These are phyloP conservation scores for Parachaetomium inaequale DNA, from an alignment of 495 filamentous ascomycete species.

Conservation along the genomic window DNA sequence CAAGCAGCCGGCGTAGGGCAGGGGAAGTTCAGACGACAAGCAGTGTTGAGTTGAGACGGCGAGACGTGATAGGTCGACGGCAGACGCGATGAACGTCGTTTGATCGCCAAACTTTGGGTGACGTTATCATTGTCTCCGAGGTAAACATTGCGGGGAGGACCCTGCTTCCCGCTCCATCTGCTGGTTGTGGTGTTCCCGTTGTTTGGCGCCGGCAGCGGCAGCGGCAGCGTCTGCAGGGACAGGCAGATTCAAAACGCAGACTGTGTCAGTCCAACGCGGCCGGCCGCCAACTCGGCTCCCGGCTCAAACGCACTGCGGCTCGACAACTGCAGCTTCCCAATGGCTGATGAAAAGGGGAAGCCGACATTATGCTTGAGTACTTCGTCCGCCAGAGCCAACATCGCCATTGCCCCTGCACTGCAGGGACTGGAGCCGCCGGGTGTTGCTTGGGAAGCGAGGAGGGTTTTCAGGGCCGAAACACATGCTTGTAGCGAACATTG, in stretches of 20 bases:
- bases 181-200: conserved; percentile 5
- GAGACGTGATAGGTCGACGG: conserved; percentile 13
- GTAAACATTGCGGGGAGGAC: conserved; percentile 32
- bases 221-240: conserved; percentile 28
- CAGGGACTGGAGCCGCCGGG: neutral
- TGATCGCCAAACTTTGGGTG: conserved; percentile 28
- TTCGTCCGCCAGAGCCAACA: neutral
- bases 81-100: conserved; percentile 29
- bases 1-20: neutral
- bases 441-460: neutral
- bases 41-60: neutral
- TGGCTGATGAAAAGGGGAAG: conserved; percentile 14
- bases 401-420: neutral
- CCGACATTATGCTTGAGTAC: neutral
- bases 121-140: conserved; percentile 27
- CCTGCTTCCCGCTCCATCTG: conserved; percentile 29
- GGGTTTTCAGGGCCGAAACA: neutral
- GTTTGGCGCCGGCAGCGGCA: conserved; percentile 19
- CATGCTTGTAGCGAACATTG: neutral
- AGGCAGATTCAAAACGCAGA: conserved; percentile 31
- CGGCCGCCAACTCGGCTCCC: conserved; percentile 10
- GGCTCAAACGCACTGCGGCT: conserved; percentile 12
- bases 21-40: conserved; percentile 26
- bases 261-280: conserved; percentile 30
- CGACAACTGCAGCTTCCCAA: conserved; percentile 14